Percentiles rank a stretch among this genome's conserved stretches.
Conservation (phyloP, 108 stramenopile genomes). For the Cyclotella atomus region DNA sequence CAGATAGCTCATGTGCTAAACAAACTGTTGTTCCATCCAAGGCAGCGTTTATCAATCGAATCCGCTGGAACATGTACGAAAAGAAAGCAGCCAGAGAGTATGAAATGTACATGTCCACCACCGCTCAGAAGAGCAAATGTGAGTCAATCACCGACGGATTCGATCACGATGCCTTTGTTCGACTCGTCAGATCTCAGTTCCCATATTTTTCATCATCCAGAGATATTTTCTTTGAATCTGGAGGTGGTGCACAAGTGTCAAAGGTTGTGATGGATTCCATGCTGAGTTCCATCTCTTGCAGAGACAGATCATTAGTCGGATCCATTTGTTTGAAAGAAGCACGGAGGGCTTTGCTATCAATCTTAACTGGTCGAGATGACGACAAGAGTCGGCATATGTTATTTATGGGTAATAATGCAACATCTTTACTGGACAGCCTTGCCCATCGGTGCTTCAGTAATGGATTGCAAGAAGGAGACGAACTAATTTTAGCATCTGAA, state of each 20-base stretch:
- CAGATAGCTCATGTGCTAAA: not conserved
- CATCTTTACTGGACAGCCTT: conserved; percentile 61
- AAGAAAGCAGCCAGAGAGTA: conserved; percentile 41
- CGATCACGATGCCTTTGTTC: conserved; percentile 38
- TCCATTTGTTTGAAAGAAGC: conserved; percentile 51
- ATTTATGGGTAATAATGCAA: conserved; percentile 74
- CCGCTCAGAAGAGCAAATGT: conserved; percentile 15
- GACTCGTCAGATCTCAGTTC: conserved; percentile 65
- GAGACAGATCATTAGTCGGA: conserved; percentile 71
- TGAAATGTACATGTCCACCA: conserved; percentile 3
- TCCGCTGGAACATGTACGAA: conserved; percentile 86
- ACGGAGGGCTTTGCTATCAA: conserved; percentile 38
- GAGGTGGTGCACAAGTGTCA: conserved; percentile 87
- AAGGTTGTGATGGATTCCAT: conserved; percentile 56
- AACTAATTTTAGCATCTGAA: conserved; percentile 77
- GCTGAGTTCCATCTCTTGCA: conserved; percentile 41
- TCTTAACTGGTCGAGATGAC: conserved; percentile 50
- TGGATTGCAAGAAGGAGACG: conserved; percentile 54
- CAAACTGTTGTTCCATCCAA: conserved; percentile 69
- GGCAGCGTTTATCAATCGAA: conserved; percentile 76
- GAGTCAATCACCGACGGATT: conserved; percentile 11
- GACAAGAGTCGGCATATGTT: conserved; percentile 21
- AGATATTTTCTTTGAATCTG: conserved; percentile 81
- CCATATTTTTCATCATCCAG: conserved; percentile 60
- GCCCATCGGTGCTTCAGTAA: conserved; percentile 49